A percentile compares a stretch with the other conserved stretches of the same genome.
These are phyloP conservation scores for Suillus cothurnatus DNA, from an alignment of 768 basidiomycete species.

Conservation along the genomic window DNA sequence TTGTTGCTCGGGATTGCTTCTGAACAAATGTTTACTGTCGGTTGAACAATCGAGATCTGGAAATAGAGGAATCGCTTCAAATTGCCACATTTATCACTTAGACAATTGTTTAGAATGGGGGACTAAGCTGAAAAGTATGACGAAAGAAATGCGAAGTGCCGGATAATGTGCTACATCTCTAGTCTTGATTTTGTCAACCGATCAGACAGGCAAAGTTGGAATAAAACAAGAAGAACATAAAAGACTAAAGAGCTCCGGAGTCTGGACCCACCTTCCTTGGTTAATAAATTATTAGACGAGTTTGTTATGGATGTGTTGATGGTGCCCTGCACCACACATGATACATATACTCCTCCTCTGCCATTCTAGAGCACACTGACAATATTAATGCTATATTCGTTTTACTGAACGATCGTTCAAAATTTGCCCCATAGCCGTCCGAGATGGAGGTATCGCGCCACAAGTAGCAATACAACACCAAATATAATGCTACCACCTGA, in stretches of 20 bases:
- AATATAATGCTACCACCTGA: constrained; percentile 43
- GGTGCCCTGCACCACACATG: neutral
- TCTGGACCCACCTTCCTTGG: neutral
- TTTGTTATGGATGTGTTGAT: neutral
- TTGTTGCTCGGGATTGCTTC: neutral
- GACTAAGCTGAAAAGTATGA: neutral
- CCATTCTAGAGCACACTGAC: neutral
- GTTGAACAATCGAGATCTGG: neutral
- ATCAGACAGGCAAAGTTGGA: neutral
- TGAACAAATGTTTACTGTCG: neutral
- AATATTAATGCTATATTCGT: neutral
- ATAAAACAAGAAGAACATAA: neutral
- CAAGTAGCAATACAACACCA: constrained; percentile 42
- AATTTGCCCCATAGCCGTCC: constrained; percentile 41
- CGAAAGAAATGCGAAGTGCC: neutral
- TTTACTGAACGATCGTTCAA: neutral
- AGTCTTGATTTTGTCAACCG: neutral
- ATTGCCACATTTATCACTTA: neutral
- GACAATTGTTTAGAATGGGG: neutral
- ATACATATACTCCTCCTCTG: neutral
- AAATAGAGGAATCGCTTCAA: neutral
- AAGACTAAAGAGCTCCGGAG: neutral
- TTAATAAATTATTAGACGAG: neutral
- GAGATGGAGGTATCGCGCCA: constrained; percentile 44
- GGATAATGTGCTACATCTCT: neutral